These are phyloP conservation scores for Mrakia frigida DNA, from an alignment of 768 basidiomycete genomes.

Conservation along the genomic window DNA sequence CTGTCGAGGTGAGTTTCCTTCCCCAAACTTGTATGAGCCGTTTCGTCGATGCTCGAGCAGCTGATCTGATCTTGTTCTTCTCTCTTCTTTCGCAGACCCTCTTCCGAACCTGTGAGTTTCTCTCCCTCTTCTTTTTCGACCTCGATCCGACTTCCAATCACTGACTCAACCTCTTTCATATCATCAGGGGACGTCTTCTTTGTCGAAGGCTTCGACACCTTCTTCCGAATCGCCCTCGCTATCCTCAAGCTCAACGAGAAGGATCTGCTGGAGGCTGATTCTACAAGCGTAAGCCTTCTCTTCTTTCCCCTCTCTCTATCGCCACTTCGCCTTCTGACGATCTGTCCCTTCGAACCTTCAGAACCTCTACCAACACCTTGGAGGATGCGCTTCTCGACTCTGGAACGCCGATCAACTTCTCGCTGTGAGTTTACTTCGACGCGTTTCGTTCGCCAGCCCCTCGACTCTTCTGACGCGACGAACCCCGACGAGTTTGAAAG, in stretches of 20 bases:
- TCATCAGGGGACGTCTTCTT: conserved; percentile 57
- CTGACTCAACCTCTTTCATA: neutral
- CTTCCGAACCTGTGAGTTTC: conserved; percentile 70
- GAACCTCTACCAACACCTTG: conserved; percentile 77
- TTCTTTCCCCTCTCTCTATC: neutral
- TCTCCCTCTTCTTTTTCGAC: too few species aligned
- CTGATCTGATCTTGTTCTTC: neutral
- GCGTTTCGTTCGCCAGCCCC: too few species aligned
- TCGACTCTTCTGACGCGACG: too few species aligned
- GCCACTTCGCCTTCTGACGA: neutral
- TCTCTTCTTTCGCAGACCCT: conserved; percentile 59
- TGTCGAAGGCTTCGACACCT: conserved; percentile 82
- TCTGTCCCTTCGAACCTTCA: neutral
- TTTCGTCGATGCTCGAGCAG: too few species aligned
- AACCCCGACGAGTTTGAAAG: too few species aligned
- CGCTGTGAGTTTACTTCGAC: conserved; percentile 56
- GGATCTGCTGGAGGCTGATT: conserved; percentile 76
- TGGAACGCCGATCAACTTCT: conserved; percentile 89
- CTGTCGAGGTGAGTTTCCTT: conserved; percentile 67
- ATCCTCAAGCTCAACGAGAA: conserved; percentile 77
- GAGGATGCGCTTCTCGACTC: conserved; percentile 83
- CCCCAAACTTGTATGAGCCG: too few species aligned
- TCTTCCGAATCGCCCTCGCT: conserved; percentile 82
- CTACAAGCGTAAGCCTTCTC: conserved; percentile 51
- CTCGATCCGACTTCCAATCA: neutral